phyloP scores from a whole-genome alignment of 2,329 filamentous ascomycete species.

The Fusarium albidum region DNA sequence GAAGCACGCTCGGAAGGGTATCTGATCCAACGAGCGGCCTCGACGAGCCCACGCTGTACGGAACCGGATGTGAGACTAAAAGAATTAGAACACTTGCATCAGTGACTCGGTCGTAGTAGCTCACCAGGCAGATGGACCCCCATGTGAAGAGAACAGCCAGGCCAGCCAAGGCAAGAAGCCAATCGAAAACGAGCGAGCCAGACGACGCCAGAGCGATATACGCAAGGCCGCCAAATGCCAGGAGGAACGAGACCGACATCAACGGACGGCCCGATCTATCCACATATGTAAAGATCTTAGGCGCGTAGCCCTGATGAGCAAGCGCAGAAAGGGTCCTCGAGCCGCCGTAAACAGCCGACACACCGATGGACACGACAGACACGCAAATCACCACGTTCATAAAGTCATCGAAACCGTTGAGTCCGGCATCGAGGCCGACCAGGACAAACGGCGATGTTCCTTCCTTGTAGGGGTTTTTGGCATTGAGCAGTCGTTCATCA shows the following conservation, averaged over 20 bases:
- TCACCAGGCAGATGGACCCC: slow-evolving; percentile 64
- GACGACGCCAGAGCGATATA: slow-evolving; percentile 53
- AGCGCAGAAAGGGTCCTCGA: slow-evolving; percentile 62
- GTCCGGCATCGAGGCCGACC: slow-evolving; percentile 55
- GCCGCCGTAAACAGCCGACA: slow-evolving; percentile 60
- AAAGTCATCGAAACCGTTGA: slow-evolving; percentile 55
- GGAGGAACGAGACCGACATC: slow-evolving; percentile 50
- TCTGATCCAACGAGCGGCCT: slow-evolving; percentile 67
- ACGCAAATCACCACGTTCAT: slow-evolving; percentile 62
- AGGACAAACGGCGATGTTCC: slow-evolving; percentile 58
- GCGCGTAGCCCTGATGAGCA: slow-evolving; percentile 61
- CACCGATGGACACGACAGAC: slow-evolving; percentile 60
- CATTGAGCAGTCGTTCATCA: slow-evolving; percentile 50
- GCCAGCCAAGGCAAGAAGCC: slow-evolving; percentile 69
- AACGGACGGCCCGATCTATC: slow-evolving; percentile 60
- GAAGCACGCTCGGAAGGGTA: slow-evolving; percentile 62
- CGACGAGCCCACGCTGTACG: slow-evolving; percentile 64
- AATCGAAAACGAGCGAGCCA: slow-evolving; percentile 64
- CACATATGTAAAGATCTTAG: slow-evolving; percentile 59
- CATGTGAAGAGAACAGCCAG: slow-evolving; percentile 69
- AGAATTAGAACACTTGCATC: too few relatives aligned
- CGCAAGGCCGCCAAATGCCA: slow-evolving; percentile 55
- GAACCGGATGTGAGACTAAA: slow-evolving; percentile 65
- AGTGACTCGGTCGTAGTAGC: too few relatives aligned
- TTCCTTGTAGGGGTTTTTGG: slow-evolving; percentile 6